Base-by-base conservation (phyloP, 169 alveolate species). In the Besnoitia besnoiti region DNA sequence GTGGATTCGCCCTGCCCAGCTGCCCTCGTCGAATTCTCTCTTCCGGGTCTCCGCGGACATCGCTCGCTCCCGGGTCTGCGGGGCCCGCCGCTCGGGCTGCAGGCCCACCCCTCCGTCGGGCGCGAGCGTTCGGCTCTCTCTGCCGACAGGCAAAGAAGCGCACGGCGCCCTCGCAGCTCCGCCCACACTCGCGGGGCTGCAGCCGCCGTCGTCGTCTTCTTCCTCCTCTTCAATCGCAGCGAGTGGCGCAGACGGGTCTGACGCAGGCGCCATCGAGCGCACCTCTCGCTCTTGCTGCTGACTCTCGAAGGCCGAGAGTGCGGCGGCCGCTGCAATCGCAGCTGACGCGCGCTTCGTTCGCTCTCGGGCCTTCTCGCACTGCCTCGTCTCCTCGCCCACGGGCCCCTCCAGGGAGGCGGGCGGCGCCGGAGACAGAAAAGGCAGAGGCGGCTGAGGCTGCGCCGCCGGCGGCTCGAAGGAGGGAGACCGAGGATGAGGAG, bases 141-240 rank as follows among this genome's bases (percentile, higher is more conserved):
- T 7, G 47, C 24, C 30, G 27, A 37, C n/a, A n/a, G n/a, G 82
- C 39, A n/a, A 8, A 21, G 82, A 39, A 39, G 46, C 46, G 8
- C 2, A 19, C 5, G 12, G 16, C 82, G 44, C 39, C 27, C 82
- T 39, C 82, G 47, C n/a, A 39, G 46, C 21, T 19, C 46, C 47
- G n/a, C 44, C n/a, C 47, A 19, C 47, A n/a, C 82, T 55, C 82
- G 44, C 47, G 82, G n/a, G 44, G 82, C 39, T n/a, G 82, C 46
- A 73, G 39, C 44, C 82, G 82, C 46, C 82, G 82, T 73, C 82
- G 82, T 37, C 82, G 82, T n/a, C 82, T 73, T 73, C 82, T 73
- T 73, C 82, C n/a, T 73, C 82, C 82, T 73, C 82, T 30, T 73
- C 47, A 35, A 73, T 73, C 47, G 82, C 14, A 2, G 82, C 46